Conservation (phyloP, 148 eudicot genomes). For the Persicaria maculosa region DNA sequence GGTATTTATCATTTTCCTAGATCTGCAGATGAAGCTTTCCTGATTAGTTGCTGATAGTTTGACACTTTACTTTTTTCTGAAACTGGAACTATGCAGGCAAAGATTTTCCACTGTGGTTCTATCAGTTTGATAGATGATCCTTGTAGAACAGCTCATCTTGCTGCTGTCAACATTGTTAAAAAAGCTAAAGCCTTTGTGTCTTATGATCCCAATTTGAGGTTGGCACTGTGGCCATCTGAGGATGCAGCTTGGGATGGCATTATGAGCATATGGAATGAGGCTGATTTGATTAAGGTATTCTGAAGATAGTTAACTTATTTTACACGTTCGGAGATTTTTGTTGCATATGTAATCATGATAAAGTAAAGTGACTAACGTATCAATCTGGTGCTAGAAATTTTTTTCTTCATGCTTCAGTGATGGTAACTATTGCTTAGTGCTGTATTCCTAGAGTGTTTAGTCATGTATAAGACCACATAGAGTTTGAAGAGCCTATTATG, state of each 20-base stretch:
- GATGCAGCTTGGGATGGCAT: slow-evolving; percentile 70
- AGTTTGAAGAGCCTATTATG: slow-evolving; percentile 1
- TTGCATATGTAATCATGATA: not conserved
- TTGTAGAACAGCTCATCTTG: slow-evolving; percentile 73
- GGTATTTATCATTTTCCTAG: slow-evolving; percentile 29
- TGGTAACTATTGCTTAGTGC: not conserved
- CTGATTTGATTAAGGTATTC: slow-evolving; percentile 78
- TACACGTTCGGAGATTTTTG: not conserved
- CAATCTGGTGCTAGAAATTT: not conserved
- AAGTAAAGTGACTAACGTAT: not conserved
- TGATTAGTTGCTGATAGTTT: not conserved
- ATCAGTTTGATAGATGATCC: slow-evolving; percentile 88
- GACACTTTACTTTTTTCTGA: not conserved
- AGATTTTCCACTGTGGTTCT: slow-evolving; percentile 78
- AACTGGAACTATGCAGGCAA: slow-evolving; percentile 42
- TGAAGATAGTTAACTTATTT: not conserved
- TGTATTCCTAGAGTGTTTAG: not conserved
- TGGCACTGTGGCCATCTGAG: slow-evolving; percentile 81
- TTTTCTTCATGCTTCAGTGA: too few species aligned
- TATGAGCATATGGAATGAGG: slow-evolving; percentile 85
- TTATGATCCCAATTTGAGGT: slow-evolving; percentile 80
- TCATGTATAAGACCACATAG: not conserved
- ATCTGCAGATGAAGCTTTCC: not conserved
- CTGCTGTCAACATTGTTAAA: slow-evolving; percentile 73
- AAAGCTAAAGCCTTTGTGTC: slow-evolving; percentile 61